These are phyloP conservation scores for Simmondsia chinensis DNA, from an alignment of 148 eudicot species.

Conservation along the genomic window DNA sequence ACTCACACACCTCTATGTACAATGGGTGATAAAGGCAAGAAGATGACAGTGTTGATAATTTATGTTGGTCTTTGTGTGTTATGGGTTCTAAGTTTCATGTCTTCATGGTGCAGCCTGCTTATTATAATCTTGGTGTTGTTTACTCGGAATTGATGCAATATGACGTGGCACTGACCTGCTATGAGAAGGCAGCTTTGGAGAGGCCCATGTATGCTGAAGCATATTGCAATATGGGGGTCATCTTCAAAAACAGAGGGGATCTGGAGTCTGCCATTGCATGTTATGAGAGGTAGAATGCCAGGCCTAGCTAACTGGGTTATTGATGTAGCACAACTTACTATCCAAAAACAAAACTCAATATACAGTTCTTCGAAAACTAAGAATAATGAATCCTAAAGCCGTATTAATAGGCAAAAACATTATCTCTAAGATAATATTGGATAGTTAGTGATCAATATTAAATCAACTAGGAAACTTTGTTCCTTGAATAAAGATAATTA, in stretches of 20 bases:
- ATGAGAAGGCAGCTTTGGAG: conserved; percentile 92
- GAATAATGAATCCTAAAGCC: too few relatives aligned
- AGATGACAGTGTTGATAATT: conserved; percentile 3
- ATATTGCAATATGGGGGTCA: conserved; percentile 99
- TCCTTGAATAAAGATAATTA: too few relatives aligned
- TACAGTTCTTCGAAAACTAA: too few relatives aligned
- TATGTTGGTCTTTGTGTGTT: neutral
- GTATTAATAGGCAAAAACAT: too few relatives aligned
- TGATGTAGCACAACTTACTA: too few relatives aligned
- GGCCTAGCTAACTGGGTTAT: too few relatives aligned
- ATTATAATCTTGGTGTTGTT: conserved; percentile 98
- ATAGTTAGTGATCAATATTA: too few relatives aligned
- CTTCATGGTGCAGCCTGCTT: conserved; percentile 81
- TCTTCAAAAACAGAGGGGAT: conserved; percentile 91
- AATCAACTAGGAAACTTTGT: too few relatives aligned
- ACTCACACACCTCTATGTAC: too few relatives aligned
- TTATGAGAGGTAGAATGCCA: conserved; percentile 69
- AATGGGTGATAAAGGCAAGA: too few relatives aligned
- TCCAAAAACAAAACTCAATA: too few relatives aligned
- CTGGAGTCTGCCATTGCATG: conserved; percentile 94
- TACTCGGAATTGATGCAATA: conserved; percentile 99
- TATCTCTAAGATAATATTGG: too few relatives aligned
- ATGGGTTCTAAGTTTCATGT: conserved; percentile 10
- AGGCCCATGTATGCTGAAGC: conserved; percentile 99
- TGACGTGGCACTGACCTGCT: conserved; percentile 84